These are phyloP conservation scores for Mentha longifolia DNA, from an alignment of 257 asterid genomes.

Conservation along the genomic window DNA sequence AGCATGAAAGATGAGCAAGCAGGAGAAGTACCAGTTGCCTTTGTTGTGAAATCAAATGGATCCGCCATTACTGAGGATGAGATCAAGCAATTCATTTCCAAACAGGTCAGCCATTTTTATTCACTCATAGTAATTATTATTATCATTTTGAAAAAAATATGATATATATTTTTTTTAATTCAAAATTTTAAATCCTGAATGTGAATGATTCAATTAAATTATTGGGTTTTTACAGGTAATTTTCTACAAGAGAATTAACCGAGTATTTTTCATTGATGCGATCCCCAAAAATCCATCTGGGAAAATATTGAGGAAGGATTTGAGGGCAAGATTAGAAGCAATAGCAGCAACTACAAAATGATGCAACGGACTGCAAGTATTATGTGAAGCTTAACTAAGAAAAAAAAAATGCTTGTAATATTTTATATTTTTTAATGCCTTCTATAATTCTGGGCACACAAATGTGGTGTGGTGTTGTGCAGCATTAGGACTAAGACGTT, in stretches of 20 bases:
- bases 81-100: constrained; percentile 73
- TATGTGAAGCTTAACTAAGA: constrained; percentile 19
- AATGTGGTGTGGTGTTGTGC: constrained; percentile 19
- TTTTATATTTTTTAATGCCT: background rate
- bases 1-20: constrained; percentile 87
- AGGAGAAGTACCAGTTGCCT: constrained; percentile 96
- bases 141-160: too few relatives aligned
- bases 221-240: constrained; percentile 55
- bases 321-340: constrained; percentile 73
- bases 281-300: constrained; percentile 92
- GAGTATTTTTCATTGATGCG: constrained; percentile 71
- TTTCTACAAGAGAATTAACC: constrained; percentile 79
- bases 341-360: constrained; percentile 33
- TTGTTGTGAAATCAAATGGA: constrained; percentile 74
- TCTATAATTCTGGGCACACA: constrained; percentile 2
- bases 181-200: background rate
- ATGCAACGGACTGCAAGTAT: background rate
- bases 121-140: too few relatives aligned
- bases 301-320: constrained; percentile 86
- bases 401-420: constrained; percentile 4
- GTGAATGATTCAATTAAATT: background rate
- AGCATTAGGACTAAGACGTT: constrained; percentile 1
- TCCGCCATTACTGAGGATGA: constrained; percentile 69
- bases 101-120: constrained; percentile 29
- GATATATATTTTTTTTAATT: too few relatives aligned